Evolutionary conservation across 2,329 filamentous ascomycete genomes (phyloP).

Genomic region (Beauveria brongniartii): DNA sequence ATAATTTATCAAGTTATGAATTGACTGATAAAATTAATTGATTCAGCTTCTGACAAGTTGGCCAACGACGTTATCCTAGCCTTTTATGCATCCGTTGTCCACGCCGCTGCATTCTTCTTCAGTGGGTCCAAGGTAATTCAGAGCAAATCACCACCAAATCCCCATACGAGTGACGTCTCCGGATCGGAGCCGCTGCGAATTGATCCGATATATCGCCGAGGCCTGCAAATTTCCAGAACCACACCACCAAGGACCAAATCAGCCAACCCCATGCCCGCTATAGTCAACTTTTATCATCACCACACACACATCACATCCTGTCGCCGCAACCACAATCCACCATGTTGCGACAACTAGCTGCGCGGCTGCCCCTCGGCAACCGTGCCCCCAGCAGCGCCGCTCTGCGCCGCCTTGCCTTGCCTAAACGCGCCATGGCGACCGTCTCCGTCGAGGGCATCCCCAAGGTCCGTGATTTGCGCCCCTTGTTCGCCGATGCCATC

Average conservation of each 20-base stretch:
- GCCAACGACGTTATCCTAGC: too few species aligned
- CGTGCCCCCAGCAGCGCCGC: slow-evolving; percentile 18
- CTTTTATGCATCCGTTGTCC: too few species aligned
- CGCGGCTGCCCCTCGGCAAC: slow-evolving; percentile 23
- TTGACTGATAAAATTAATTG: neutral
- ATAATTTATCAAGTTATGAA: too few species aligned
- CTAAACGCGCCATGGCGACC: slow-evolving; percentile 24
- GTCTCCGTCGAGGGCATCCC: slow-evolving; percentile 28
- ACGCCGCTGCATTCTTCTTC: too few species aligned
- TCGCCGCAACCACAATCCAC: slow-evolving; percentile 3
- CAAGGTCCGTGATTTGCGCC: slow-evolving; percentile 19
- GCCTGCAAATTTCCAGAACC: slow-evolving; percentile 9
- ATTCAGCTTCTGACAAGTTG: neutral
- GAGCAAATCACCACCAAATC: too few species aligned
- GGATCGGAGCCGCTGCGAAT: neutral
- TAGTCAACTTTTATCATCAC: neutral
- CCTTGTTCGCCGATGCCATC: neutral
- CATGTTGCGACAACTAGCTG: slow-evolving; percentile 30
- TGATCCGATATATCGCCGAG: slow-evolving; percentile 13
- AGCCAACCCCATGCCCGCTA: neutral
- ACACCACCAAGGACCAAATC: neutral
- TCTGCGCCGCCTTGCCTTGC: slow-evolving; percentile 17
- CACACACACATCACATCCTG: neutral
- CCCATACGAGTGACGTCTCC: neutral
- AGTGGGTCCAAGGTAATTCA: too few species aligned